Evolutionary conservation across 2,329 filamentous ascomycete species (phyloP), one percentile per base, ranked within the genome.

Genomic region (Aspergillus jensenii): DNA sequence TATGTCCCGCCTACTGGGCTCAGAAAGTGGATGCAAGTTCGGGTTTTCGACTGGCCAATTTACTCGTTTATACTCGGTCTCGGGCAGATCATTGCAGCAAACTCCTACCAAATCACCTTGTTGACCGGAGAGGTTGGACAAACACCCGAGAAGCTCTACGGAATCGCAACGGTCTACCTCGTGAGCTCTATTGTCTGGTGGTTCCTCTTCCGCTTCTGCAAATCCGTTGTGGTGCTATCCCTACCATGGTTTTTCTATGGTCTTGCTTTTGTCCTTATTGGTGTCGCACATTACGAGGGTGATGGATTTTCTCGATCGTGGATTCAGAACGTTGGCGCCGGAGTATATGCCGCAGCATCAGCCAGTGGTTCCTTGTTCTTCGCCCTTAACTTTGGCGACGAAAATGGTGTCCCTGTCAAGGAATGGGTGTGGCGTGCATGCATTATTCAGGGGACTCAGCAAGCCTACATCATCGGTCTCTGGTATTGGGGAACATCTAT

Each of bases 71-170:
- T 88, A 47, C 79, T 88, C 17, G 84, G 84, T 8, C 76, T 87
- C 37, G 83, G 84, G 21, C 85, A 88, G 65, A 84, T 88, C 59
- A 82, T 88, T 50, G 84, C 86, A 1, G 83, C 84, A 56, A 88
- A 87, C 71, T 87, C 84, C 0, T 88, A 88, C 71, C 87, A 89
- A 67, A 84, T 89, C 66, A 87, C 85, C 0, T 78, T 89, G n/a
- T 78, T 89, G 19, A 86, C 84, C 0, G 87, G 86, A 17, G 81
- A 86, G 63, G 78, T 85, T 19, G 85, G 84, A 55, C 79, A 88
- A 68, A 80, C 81, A 2, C 82, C 85, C 4, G 71, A 75, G 33
- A 84, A 86, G 65, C 76, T 88, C 0, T 88, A 88, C 70, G 78
- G 80, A 49, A 82, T 87, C 37, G 84, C 84, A 0, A 80, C 77